These are phyloP conservation scores for Aspergillus sp. DNA, from an alignment of 2,329 filamentous ascomycete genomes.

Conservation along the genomic window DNA sequence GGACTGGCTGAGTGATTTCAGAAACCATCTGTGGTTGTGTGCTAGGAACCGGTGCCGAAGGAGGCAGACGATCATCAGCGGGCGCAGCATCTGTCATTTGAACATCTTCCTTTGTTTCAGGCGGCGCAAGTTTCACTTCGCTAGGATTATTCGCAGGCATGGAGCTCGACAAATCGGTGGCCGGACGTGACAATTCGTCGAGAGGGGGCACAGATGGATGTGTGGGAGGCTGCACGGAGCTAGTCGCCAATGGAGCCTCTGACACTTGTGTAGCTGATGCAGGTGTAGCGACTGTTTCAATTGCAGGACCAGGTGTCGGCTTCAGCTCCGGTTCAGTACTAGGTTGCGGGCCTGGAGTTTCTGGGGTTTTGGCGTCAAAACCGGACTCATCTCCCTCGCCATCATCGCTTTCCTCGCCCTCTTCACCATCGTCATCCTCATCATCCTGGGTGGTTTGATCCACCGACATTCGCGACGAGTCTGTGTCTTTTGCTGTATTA, in stretches of 20 bases:
- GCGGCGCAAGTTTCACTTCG: background rate
- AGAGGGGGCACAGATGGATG: background rate
- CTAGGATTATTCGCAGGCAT: conserved; percentile 1
- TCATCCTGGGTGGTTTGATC: conserved; percentile 51
- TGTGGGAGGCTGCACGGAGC: conserved; percentile 7
- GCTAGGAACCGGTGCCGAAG: conserved; percentile 4
- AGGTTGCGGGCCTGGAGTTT: conserved; percentile 38
- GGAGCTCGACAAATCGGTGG: conserved; percentile 5
- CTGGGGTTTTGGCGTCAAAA: conserved; percentile 51
- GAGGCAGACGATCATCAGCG: conserved; percentile 4
- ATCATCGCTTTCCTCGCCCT: conserved; percentile 54
- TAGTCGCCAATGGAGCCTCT: conserved; percentile 3
- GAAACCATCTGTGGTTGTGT: conserved; percentile 3
- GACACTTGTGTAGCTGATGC: conserved; percentile 7
- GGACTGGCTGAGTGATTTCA: conserved; percentile 6
- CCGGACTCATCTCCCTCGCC: conserved; percentile 56
- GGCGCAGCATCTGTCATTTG: conserved; percentile 23
- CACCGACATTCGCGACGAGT: conserved; percentile 45
- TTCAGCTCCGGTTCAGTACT: conserved; percentile 25
- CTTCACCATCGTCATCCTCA: conserved; percentile 53
- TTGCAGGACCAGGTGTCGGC: conserved; percentile 18
- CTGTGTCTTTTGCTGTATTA: conserved; percentile 49
- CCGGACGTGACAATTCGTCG: conserved; percentile 4
- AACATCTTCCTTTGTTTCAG: conserved; percentile 19
- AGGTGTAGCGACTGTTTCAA: conserved; percentile 18